Evolutionary conservation across 1,284 basidiomycete genomes (phyloP), one percentile per base, ranked within the genome.

Genomic region (Cutaneotrichosporon daszewskae): DNA sequence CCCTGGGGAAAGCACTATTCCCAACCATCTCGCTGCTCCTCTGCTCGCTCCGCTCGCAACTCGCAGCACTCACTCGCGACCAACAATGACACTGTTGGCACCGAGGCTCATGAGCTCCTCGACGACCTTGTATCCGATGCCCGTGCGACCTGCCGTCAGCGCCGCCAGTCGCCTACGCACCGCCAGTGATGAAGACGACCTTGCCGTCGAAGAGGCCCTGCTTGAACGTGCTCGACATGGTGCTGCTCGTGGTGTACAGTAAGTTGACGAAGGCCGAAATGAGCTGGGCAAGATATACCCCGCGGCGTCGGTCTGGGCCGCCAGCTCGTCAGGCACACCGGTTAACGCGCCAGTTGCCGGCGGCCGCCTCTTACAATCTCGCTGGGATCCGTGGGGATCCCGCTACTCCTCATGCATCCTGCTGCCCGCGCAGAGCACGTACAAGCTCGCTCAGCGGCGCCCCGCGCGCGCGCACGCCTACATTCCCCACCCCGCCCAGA

Each of bases 151-250:
- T 64, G 42, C 25, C 9, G 27, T 37, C 27, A 40, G 32, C 38
- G 25, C 31, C 28, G 20, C 16, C 29, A 14, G n/a, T 17, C 7
- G 4, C 22, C 9, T 9, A 47, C 55, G 45, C 80, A 38, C 87
- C 87, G 35, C 87, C 87, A 1, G 90, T 95, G 69, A 86, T 90
- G 73, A 97, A 94, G 16, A 94, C 77, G 12, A 96, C 90, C 68
- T 92, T 95, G 58, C 87, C 89, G 24, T 45, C 38, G 43, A 25
- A 43, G 43, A 52, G 35, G 37, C 40, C 28, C 28, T 42, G 31
- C 32, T 35, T 22, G 43, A 49, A 52, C 17, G 45, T 23, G 18
- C n/a, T n/a, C n/a, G 40, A 43, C 17, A 31, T 28, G 17, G 32
- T 10, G 17, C 9, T 16, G 14, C 17, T 14, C 17, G 14, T 18